Evolutionary conservation across 129 eudicot genomes (phyloP).

Genomic region (Logfia minima): DNA sequence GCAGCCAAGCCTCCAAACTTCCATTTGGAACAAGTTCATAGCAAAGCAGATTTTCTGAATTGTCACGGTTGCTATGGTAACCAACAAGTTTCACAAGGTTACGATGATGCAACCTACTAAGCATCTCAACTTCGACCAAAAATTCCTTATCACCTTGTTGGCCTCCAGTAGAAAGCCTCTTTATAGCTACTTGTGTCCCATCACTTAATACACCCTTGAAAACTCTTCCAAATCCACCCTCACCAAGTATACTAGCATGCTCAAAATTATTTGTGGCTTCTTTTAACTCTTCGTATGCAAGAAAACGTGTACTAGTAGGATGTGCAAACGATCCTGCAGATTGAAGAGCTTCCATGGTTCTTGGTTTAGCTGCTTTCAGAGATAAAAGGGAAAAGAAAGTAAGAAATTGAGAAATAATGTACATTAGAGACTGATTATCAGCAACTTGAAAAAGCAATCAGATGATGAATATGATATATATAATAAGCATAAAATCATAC

Average conservation of each 20-base stretch:
- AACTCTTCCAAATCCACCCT: slow-evolving; percentile 95
- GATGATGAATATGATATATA: neutral
- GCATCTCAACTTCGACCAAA: slow-evolving; percentile 98
- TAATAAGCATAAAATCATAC: slow-evolving; percentile 44
- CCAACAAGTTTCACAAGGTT: slow-evolving; percentile 98
- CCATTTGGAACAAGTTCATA: slow-evolving; percentile 98
- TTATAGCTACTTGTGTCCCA: slow-evolving; percentile 92
- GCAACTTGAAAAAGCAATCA: neutral
- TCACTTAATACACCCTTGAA: slow-evolving; percentile 82
- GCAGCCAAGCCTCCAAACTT: slow-evolving; percentile 95
- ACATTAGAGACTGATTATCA: slow-evolving; percentile 4
- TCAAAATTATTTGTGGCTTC: slow-evolving; percentile 93
- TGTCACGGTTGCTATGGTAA: slow-evolving; percentile 75
- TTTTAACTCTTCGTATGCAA: slow-evolving; percentile 86
- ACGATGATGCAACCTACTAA: slow-evolving; percentile 96
- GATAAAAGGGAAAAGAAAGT: slow-evolving; percentile 1
- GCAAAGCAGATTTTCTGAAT: slow-evolving; percentile 86
- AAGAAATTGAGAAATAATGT: neutral
- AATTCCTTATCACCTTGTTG: slow-evolving; percentile 97
- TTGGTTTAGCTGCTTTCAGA: slow-evolving; percentile 47
- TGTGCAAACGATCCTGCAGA: slow-evolving; percentile 67
- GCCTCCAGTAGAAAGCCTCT: slow-evolving; percentile 87
- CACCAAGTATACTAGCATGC: slow-evolving; percentile 78
- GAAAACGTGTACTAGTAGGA: slow-evolving; percentile 91
- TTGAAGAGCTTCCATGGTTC: slow-evolving; percentile 51